A percentile compares a stretch with the other conserved stretches of the same genome.
Conservation (phyloP, 306 rosid genomes). For the Spatholobus suberectus region DNA sequence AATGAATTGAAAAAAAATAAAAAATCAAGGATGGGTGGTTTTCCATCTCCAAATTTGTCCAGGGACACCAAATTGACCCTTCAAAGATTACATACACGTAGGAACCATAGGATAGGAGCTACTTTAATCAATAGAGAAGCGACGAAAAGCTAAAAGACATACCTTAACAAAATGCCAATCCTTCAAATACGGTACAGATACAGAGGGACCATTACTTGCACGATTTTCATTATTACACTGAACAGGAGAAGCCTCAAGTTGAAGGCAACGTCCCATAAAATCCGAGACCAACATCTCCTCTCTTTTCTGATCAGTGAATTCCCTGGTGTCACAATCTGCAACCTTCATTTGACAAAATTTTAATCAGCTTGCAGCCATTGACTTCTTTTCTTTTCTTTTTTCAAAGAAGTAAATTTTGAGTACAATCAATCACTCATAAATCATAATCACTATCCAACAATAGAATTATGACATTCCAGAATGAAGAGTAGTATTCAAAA, state of each 20-base stretch:
- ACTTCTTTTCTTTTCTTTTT: too few relatives aligned
- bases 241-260: conserved; percentile 33
- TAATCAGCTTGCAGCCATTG: too few relatives aligned
- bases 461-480: neutral
- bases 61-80: conserved; percentile 1
- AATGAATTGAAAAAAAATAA: neutral
- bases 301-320: conserved; percentile 89
- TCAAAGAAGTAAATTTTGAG: too few relatives aligned
- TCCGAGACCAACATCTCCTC: conserved; percentile 76
- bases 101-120: neutral
- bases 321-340: conserved; percentile 83
- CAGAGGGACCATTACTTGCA: conserved; percentile 36
- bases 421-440: neutral
- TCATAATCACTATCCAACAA: conserved; percentile 4
- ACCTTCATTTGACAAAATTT: conserved; percentile 54
- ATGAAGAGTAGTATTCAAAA: neutral
- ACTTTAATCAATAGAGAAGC: conserved; percentile 1
- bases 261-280: conserved; percentile 60
- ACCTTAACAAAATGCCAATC: conserved; percentile 99
- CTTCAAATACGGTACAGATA: conserved; percentile 75
- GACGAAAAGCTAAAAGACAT: neutral
- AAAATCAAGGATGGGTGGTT: too few relatives aligned
- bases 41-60: neutral
- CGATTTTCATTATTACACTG: conserved; percentile 40
- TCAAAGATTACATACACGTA: conserved; percentile 4